These are phyloP conservation scores for Incumbomyces lentus DNA, from an alignment of 2,329 filamentous ascomycete genomes.

Conservation along the genomic window DNA sequence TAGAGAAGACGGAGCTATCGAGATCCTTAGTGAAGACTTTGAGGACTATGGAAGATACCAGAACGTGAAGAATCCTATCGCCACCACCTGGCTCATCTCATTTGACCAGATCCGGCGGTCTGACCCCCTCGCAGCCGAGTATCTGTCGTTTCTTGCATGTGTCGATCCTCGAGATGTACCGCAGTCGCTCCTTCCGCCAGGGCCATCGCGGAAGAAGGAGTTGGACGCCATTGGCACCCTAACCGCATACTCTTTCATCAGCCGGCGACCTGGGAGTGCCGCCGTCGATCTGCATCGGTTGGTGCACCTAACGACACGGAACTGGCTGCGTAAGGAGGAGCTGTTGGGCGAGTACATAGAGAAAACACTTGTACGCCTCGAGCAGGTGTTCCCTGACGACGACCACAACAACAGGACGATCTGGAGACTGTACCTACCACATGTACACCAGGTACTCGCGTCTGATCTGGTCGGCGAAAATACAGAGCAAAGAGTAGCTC, in stretches of 20 bases:
- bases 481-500: constrained; percentile 3
- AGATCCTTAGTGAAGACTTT: constrained; percentile 26
- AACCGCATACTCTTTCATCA: constrained; percentile 26
- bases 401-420: constrained; percentile 14
- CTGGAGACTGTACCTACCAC: constrained; percentile 25
- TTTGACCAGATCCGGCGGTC: constrained; percentile 26
- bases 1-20: constrained; percentile 21
- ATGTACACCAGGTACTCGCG: constrained; percentile 16
- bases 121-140: constrained; percentile 26
- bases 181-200: constrained; percentile 23
- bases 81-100: constrained; percentile 29
- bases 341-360: constrained; percentile 13
- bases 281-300: constrained; percentile 26
- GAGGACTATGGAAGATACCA: constrained; percentile 24
- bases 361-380: constrained; percentile 16
- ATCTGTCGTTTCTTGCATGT: constrained; percentile 29
- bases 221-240: constrained; percentile 26
- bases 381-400: constrained; percentile 18
- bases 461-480: constrained; percentile 6
- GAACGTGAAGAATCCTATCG: constrained; percentile 25
- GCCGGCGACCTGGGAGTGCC: constrained; percentile 1
- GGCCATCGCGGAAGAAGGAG: constrained; percentile 14
- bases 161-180: constrained; percentile 25
- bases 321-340: constrained; percentile 24
- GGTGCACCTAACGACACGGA: constrained; percentile 26